Base-by-base conservation (phyloP, 2,329 filamentous ascomycete genomes). In the Talaromyces funiculosus region DNA sequence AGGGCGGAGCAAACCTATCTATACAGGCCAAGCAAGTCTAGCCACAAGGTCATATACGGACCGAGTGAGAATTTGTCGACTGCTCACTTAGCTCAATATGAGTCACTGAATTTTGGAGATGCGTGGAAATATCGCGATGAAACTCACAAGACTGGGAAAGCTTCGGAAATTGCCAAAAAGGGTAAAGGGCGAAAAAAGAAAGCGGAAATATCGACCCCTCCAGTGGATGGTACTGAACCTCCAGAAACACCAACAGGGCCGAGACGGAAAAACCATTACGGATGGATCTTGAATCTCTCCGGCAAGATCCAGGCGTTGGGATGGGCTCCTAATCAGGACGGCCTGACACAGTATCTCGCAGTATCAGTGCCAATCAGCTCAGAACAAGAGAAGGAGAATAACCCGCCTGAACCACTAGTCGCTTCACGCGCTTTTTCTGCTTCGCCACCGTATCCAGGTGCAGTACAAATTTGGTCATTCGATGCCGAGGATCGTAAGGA, bases 381-480 rank as follows among this genome's bases (percentile, higher is more conserved):
- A 10, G 67, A 71, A 31, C 74, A 79, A 61, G 75, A 76, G 60
- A 62, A 65, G 56, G 45, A 63, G 16, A 67, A 72, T 42, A 63
- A 65, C n/a, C 61, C 66, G 42, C 68, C 64, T 65, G 70, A 63
- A 57, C 69, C 64, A 45, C 73, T 64, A 65, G 73, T 67, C 62
- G 72, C 61, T 58, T 73, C 78, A 7, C 78, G 81, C 18, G 77
- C 83, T 4, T 85, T 85, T 67, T 75, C 75, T 16, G 75, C 82
- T 9, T 80, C 80, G 4, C 69, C 73, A 6, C 72, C 77, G 16
- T 80, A 78, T 62, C 77, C 80, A 16, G 77, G 79, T 14, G 78
- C 78, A 2, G 77, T 87, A 33, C 84, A 86, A 63, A 79, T 87
- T 6, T 87, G 84, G 84, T 74, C 79, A 5, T 83, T 87, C 64